phyloP scores from a whole-genome alignment of 176 grass and related monocot species.

The Hordeum vulgare region DNA sequence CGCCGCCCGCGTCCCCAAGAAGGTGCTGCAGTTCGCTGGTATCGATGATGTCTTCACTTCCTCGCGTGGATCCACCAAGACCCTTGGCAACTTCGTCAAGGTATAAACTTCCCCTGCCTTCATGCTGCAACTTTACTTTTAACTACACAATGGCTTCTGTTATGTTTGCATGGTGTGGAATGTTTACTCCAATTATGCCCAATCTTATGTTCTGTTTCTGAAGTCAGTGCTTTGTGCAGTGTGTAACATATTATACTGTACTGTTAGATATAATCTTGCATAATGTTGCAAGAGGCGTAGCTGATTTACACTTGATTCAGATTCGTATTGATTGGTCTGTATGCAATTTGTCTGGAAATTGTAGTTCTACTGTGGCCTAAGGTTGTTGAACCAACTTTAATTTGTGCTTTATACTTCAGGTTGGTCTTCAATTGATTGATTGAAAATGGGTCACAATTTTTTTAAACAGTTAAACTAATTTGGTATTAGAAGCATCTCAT shows the following conservation, averaged over 20 bases:
- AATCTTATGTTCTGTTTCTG: background rate
- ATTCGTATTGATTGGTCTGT: no score
- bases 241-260: background rate
- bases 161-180: background rate
- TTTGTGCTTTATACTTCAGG: background rate
- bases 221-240: background rate
- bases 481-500: background rate
- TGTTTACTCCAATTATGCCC: background rate
- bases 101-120: background rate
- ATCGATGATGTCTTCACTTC: constrained; percentile 90
- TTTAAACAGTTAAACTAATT: background rate
- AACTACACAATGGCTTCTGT: background rate
- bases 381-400: background rate
- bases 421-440: background rate
- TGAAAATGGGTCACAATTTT: background rate
- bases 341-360: no score
- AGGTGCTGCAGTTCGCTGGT: constrained; percentile 84
- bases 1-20: constrained; percentile 79
- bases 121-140: background rate
- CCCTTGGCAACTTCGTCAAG: constrained; percentile 94
- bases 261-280: background rate
- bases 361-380: no score
- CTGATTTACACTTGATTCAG: background rate
- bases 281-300: background rate
- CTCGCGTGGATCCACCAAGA: constrained; percentile 88